phyloP scores from a whole-genome alignment of 192 early-diverging fungal genomes.

The Thoreauomyces humboldtii region DNA sequence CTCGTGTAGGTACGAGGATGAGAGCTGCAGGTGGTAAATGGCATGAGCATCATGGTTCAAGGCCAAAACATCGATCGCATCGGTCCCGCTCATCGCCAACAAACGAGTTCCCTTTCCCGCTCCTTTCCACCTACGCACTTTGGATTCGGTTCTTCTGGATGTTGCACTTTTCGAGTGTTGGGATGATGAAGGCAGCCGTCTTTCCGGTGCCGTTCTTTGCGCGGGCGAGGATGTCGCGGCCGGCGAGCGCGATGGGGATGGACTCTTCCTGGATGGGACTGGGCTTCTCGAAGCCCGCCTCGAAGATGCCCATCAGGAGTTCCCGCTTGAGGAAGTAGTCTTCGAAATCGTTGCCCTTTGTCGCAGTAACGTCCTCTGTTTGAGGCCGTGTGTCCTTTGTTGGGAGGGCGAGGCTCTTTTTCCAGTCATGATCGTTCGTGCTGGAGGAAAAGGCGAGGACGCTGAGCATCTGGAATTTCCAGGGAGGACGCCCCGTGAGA shows the following conservation, averaged over 20 bases:
- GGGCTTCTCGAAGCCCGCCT: slow-evolving; percentile 96
- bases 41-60: no score
- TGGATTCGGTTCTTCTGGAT: slow-evolving; percentile 84
- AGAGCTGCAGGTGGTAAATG: slow-evolving; percentile 62
- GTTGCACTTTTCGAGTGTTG: slow-evolving; percentile 91
- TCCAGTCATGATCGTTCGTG: slow-evolving; percentile 38
- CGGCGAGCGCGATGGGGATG: slow-evolving; percentile 94
- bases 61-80: no score
- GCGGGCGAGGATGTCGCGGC: slow-evolving; percentile 93
- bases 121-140: no score
- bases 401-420: slow-evolving; percentile 60
- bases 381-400: slow-evolving; percentile 88
- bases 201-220: slow-evolving; percentile 95
- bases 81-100: no score
- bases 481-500: no score
- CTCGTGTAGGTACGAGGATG: slow-evolving; percentile 93
- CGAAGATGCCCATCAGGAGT: slow-evolving; percentile 97
- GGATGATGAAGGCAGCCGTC: slow-evolving; percentile 97
- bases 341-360: slow-evolving; percentile 99
- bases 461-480: neutral
- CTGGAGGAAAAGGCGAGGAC: neutral
- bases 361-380: slow-evolving; percentile 94
- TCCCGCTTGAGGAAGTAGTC: slow-evolving; percentile 97
- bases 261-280: slow-evolving; percentile 99
- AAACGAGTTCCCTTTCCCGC: no score